Evolutionary conservation across 495 filamentous ascomycete species (phyloP).

Genomic region (Penicillium canescens): DNA sequence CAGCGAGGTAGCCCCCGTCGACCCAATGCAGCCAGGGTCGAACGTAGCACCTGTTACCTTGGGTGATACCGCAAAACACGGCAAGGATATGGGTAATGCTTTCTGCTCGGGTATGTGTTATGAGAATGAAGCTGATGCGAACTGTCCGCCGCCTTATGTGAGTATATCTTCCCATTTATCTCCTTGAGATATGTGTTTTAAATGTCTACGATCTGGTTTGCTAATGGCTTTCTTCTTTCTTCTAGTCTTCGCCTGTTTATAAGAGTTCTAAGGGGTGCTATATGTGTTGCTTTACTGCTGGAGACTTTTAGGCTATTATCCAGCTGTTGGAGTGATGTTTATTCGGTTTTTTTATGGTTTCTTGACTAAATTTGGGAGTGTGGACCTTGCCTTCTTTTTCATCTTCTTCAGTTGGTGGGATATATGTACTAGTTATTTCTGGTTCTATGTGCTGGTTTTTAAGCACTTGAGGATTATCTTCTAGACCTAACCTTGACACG

Average conservation of each 20-base stretch:
- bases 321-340: too few species aligned
- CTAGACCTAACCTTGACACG: too few species aligned
- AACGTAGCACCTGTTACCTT: constrained; percentile 15
- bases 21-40: constrained; percentile 10
- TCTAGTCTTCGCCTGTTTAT: constrained; percentile 13
- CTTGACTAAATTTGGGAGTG: too few species aligned
- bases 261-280: constrained; percentile 17
- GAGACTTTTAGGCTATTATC: constrained; percentile 15
- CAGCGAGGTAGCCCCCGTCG: constrained; percentile 13
- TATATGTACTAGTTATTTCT: too few species aligned
- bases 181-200: not conserved
- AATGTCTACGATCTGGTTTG: not conserved
- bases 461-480: too few species aligned
- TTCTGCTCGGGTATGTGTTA: constrained; percentile 29
- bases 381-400: too few species aligned
- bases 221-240: not conserved
- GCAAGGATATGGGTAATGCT: constrained; percentile 26
- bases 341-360: not conserved
- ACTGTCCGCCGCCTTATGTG: constrained; percentile 20
- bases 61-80: constrained; percentile 4
- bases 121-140: constrained; percentile 7
- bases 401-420: too few species aligned
- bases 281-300: constrained; percentile 23
- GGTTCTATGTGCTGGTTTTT: too few species aligned
- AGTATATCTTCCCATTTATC: constrained; percentile 12